Percentiles rank a stretch among this genome's conserved stretches.
phyloP scores from a whole-genome alignment of 306 rosid species.

The Alnus rubra region DNA sequence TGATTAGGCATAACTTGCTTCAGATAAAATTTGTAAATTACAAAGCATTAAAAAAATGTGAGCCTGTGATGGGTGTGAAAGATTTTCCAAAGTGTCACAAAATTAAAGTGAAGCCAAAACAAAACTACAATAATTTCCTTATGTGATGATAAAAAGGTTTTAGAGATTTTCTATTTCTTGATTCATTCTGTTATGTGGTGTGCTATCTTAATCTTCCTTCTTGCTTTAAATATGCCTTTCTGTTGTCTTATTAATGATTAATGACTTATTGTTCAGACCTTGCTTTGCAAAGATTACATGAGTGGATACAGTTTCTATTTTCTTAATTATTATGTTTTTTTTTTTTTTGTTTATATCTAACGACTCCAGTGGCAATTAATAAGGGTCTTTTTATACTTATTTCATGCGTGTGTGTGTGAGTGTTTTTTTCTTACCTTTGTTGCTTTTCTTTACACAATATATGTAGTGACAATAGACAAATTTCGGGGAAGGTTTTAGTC shows the following conservation, averaged over 20 bases:
- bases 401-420: not conserved
- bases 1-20: not conserved
- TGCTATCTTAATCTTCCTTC: too few relatives aligned
- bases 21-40: not conserved
- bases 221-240: not conserved
- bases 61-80: not conserved
- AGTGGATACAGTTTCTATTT: not conserved
- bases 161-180: too few relatives aligned
- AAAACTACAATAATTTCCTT: too few relatives aligned
- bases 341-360: not conserved
- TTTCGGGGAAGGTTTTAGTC: slow-evolving; percentile 70
- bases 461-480: slow-evolving; percentile 59
- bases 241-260: not conserved
- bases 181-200: too few relatives aligned
- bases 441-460: not conserved
- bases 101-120: too few relatives aligned
- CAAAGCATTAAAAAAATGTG: not conserved
- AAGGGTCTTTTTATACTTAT: not conserved
- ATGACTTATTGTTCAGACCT: not conserved
- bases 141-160: too few relatives aligned
- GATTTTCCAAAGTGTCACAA: too few relatives aligned
- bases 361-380: not conserved
- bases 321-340: not conserved
- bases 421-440: not conserved
- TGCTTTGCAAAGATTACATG: not conserved